Evolutionary conservation across 306 rosid genomes (phyloP).

Genomic region (Amphicarpaea edgeworthii): DNA sequence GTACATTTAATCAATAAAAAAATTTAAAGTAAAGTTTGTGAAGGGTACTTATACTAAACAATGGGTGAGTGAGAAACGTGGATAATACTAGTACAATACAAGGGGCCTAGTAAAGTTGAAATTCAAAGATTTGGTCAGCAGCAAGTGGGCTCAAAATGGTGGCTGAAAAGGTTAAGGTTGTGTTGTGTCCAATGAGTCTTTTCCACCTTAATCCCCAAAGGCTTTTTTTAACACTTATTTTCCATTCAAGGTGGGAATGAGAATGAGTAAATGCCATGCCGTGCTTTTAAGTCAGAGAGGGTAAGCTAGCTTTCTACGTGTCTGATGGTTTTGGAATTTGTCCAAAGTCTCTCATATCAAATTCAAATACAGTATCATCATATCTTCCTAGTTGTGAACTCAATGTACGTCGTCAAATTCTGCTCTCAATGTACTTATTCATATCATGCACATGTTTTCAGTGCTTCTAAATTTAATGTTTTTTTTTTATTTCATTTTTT

Average conservation of each 20-base stretch:
- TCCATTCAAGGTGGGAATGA: slow-evolving; percentile 38
- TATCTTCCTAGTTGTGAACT: slow-evolving; percentile 5
- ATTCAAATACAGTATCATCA: no score
- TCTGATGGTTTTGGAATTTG: slow-evolving; percentile 40
- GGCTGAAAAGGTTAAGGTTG: slow-evolving; percentile 47
- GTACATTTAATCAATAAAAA: background rate
- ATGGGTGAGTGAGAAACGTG: slow-evolving; percentile 42
- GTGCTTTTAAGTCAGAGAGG: slow-evolving; percentile 53
- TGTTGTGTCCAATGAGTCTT: slow-evolving; percentile 37
- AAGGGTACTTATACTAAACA: background rate
- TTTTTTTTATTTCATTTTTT: background rate
- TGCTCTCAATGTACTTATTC: slow-evolving; percentile 45
- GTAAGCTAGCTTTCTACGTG: slow-evolving; percentile 50
- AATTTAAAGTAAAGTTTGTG: no score
- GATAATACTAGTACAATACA: slow-evolving; percentile 14
- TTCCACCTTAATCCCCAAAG: slow-evolving; percentile 40
- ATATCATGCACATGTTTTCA: background rate
- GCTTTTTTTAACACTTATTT: background rate
- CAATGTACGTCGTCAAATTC: slow-evolving; percentile 48
- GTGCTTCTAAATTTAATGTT: background rate
- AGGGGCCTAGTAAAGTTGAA: slow-evolving; percentile 14
- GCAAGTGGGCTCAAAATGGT: slow-evolving; percentile 42
- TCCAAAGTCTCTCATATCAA: background rate
- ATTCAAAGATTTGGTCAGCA: slow-evolving; percentile 51
- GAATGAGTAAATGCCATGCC: slow-evolving; percentile 48